These are phyloP conservation scores for Ogataea siamensis DNA, from an alignment of 805 yeast genomes.

Conservation along the genomic window DNA sequence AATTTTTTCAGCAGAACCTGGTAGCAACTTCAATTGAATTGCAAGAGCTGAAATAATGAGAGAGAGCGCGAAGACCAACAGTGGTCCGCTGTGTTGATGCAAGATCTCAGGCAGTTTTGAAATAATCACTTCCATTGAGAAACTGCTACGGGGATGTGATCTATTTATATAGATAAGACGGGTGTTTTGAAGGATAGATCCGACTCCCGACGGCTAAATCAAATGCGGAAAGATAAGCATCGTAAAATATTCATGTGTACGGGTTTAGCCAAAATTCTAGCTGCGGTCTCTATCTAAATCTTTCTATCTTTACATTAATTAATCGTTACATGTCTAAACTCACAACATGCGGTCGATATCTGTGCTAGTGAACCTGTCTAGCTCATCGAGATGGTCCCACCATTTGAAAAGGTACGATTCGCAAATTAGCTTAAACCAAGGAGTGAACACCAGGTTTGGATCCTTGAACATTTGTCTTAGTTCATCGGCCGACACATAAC, in stretches of 20 bases:
- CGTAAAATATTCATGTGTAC: neutral
- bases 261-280: neutral
- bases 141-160: neutral
- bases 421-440: conserved; percentile 97
- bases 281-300: neutral
- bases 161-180: neutral
- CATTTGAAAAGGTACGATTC: conserved; percentile 86
- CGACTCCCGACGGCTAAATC: neutral
- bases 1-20: conserved; percentile 3
- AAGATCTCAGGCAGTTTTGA: conserved; percentile 3
- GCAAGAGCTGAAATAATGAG: conserved; percentile 10
- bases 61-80: conserved; percentile 10
- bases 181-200: neutral
- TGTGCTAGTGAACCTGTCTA: conserved; percentile 49
- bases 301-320: conserved; percentile 15
- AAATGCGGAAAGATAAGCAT: conserved; percentile 4
- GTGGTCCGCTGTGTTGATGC: conserved; percentile 7
- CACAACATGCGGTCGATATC: conserved; percentile 44
- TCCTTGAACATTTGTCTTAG: conserved; percentile 77
- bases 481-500: conserved; percentile 68
- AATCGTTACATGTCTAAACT: neutral
- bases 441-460: conserved; percentile 68
- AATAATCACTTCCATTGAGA: conserved; percentile 4
- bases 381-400: conserved; percentile 78
- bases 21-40: conserved; percentile 6